phyloP scores from a whole-genome alignment of 352 stramenopile genomes.

The Globisporangium cederbergense region DNA sequence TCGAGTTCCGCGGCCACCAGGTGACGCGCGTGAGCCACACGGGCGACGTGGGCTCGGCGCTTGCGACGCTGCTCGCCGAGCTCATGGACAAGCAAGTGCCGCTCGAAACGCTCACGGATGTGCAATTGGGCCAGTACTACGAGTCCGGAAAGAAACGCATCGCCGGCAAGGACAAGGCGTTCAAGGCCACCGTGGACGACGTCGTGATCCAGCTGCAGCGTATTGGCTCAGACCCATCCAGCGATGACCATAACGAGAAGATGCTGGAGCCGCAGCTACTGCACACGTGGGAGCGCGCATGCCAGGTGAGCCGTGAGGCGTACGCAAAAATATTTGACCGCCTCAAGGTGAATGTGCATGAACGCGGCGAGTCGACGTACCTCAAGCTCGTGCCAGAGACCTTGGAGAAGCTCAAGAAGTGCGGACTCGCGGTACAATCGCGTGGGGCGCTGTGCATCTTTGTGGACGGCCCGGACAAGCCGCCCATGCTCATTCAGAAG shows the following conservation, averaged over 20 bases:
- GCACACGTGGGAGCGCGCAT: constrained; percentile 56
- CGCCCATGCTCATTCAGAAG: constrained; percentile 83
- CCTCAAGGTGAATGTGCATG: constrained; percentile 54
- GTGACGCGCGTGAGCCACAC: constrained; percentile 76
- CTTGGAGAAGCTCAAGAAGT: constrained; percentile 39
- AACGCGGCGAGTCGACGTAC: constrained; percentile 81
- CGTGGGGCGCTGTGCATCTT: constrained; percentile 74
- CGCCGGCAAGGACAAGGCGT: constrained; percentile 28
- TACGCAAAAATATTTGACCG: constrained; percentile 67
- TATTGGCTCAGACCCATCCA: constrained; percentile 26
- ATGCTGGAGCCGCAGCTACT: constrained; percentile 39
- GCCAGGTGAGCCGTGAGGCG: constrained; percentile 64
- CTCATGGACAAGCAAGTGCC: constrained; percentile 50
- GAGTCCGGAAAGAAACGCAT: constrained; percentile 57
- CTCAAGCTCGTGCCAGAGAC: constrained; percentile 47
- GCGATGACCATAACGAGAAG: constrained; percentile 1
- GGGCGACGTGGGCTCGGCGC: constrained; percentile 69
- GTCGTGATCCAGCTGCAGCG: constrained; percentile 72
- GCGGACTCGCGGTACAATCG: constrained; percentile 47
- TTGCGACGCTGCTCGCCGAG: constrained; percentile 75
- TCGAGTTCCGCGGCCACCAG: constrained; percentile 75
- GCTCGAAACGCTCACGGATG: constrained; percentile 50
- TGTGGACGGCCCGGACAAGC: constrained; percentile 60
- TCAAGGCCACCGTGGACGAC: constrained; percentile 65
- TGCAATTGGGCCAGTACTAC: constrained; percentile 63